Conservation (phyloP, 2,329 filamentous ascomycete species). For the Penicillium sp. region DNA sequence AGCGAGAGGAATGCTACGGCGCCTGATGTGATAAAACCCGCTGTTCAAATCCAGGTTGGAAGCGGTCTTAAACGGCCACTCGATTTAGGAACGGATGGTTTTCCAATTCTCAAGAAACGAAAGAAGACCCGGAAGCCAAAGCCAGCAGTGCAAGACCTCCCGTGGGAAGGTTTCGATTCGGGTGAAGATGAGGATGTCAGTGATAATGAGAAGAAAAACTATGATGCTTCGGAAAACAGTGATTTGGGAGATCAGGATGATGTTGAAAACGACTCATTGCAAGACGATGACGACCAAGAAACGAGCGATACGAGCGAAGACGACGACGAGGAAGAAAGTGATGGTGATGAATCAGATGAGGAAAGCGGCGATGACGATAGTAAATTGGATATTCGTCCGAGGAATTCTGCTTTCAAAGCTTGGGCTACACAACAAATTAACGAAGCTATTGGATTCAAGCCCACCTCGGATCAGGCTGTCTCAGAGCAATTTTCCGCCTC, state of each 20-base stretch:
- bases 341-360: constrained; percentile 27
- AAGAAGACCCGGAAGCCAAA: constrained; percentile 62
- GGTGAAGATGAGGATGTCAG: constrained; percentile 41
- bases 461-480: constrained; percentile 36
- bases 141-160: constrained; percentile 33
- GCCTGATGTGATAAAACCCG: constrained; percentile 44
- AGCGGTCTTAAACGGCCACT: constrained; percentile 84
- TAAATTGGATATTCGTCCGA: constrained; percentile 26
- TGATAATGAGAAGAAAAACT: constrained; percentile 26
- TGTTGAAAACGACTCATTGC: constrained; percentile 29
- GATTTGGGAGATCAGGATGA: constrained; percentile 24
- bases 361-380: constrained; percentile 22
- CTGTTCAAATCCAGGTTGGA: constrained; percentile 52
- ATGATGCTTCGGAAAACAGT: constrained; percentile 27
- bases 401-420: constrained; percentile 74
- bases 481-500: constrained; percentile 25
- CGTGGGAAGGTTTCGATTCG: constrained; percentile 45
- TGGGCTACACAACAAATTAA: constrained; percentile 90
- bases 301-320: constrained; percentile 16
- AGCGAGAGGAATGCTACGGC: constrained; percentile 19
- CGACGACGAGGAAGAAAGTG: constrained; percentile 17
- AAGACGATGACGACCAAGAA: constrained; percentile 34
- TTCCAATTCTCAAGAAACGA: constrained; percentile 76
- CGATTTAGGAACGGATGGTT: constrained; percentile 72
- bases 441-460: constrained; percentile 68